Evolutionary conservation across 2,329 filamentous ascomycete genomes (phyloP).

Genomic region (Colletotrichum godetiae): DNA sequence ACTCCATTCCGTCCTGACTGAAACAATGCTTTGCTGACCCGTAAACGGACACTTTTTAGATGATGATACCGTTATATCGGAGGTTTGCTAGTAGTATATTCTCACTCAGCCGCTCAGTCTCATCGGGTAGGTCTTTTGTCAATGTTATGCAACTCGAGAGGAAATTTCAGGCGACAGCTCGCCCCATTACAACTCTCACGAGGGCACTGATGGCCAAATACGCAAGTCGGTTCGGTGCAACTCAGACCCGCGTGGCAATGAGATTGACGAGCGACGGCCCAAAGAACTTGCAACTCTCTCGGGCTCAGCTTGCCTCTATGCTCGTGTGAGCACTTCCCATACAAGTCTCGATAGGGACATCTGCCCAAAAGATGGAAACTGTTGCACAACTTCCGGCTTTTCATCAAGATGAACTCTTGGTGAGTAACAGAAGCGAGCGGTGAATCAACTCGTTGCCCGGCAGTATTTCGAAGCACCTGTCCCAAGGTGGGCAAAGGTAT

Average conservation of each 20-base stretch:
- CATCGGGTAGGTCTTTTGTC: constrained; percentile 18
- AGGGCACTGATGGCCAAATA: constrained; percentile 39
- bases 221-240: constrained; percentile 41
- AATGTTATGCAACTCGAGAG: constrained; percentile 37
- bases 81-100: no score
- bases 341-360: constrained; percentile 28
- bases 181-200: constrained; percentile 26
- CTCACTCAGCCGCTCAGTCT: no score
- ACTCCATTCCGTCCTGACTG: no score
- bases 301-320: constrained; percentile 40
- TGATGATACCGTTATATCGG: no score
- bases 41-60: no score
- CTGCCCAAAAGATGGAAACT: constrained; percentile 44
- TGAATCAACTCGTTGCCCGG: constrained; percentile 44
- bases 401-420: constrained; percentile 40
- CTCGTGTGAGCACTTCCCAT: constrained; percentile 40
- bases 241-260: constrained; percentile 42
- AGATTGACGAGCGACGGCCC: constrained; percentile 43
- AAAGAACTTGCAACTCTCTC: constrained; percentile 41
- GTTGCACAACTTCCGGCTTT: constrained; percentile 47
- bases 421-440: constrained; percentile 37
- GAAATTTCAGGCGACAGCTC: constrained; percentile 35
- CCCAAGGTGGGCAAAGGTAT: background rate
- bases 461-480: constrained; percentile 38
- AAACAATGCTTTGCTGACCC: no score